phyloP scores from a whole-genome alignment of 441 rosid genomes.

The Populus hybrid region DNA sequence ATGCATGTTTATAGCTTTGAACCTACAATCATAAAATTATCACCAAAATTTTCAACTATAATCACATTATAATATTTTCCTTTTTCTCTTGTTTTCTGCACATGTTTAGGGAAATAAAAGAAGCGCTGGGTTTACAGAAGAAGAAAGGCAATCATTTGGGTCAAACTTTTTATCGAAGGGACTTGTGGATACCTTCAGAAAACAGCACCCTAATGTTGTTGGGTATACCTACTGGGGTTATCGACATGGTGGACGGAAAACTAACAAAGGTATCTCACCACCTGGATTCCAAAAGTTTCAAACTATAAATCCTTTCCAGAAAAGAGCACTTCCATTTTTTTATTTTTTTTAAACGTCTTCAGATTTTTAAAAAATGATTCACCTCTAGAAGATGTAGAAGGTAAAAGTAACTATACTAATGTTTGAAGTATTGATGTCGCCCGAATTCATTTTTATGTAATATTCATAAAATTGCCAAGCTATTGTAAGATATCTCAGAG shows the following conservation, averaged over 20 bases:
- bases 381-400: not conserved
- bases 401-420: not conserved
- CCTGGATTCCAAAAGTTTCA: not conserved
- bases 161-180: slow-evolving; percentile 77
- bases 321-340: not conserved
- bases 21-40: not conserved
- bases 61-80: not conserved
- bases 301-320: not conserved
- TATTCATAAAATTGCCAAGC: not conserved
- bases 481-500: not conserved
- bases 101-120: slow-evolving; percentile 33
- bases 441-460: not conserved
- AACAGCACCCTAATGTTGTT: slow-evolving; percentile 75
- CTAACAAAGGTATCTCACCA: slow-evolving; percentile 60
- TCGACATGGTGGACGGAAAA: too few relatives aligned
- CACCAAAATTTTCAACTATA: not conserved
- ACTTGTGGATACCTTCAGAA: slow-evolving; percentile 85
- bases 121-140: slow-evolving; percentile 93
- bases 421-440: not conserved
- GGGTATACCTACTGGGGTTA: slow-evolving; percentile 91
- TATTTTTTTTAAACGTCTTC: not conserved
- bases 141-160: slow-evolving; percentile 88
- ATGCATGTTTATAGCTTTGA: not conserved
- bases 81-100: not conserved
- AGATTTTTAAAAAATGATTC: not conserved